Base-by-base conservation (phyloP, 176 grass and related monocot species). In the Chloris gayana region DNA sequence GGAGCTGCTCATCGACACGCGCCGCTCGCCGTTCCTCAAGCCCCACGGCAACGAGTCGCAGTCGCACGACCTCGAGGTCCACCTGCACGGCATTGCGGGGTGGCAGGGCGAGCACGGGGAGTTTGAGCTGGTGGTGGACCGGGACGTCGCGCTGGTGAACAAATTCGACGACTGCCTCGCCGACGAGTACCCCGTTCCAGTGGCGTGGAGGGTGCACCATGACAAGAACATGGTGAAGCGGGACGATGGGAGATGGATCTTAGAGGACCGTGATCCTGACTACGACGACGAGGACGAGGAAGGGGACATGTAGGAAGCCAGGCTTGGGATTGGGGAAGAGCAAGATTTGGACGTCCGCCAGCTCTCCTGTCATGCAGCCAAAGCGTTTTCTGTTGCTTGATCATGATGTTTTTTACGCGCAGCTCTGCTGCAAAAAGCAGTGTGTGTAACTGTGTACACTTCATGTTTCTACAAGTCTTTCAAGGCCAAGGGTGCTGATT, bases 141-240 rank as follows among this genome's bases (percentile, higher is more conserved):
- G 96, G 14, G 92, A 98, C 89, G 41, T 98, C 11, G 88, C 88
- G 11, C 85, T 95, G 73, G 92, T 95, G 73, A 98, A 98, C 73
- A 98, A 98, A 84, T 83, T 77, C 84, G 62, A 81, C 14, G 90
- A 91, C 83, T 87, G 90, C 50, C 60, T 98, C 22, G 84, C 88
- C 61, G 90, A 98, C 56, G 90, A 94, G 80, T 76, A 91, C 88
- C 80, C 88, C 3, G 88, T 98, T 30, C 92, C 95, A 0, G 80
- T 31, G 44, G 51, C 83, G 3, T 98, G 95, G 95, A 85, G 83
- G 83, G 88, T 93, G 75, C 84, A 79, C 72, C 84, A 98, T 53
- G 91, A 93, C 67, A 98, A 86, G 53, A 66, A 64, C 74, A 98
- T 98, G 95, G 81, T 87, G 71, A 91, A 94, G 73, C 85, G 86